Evolutionary conservation across 192 early-diverging fungal genomes (phyloP).

Genomic region (Chytriomyces confervae): DNA sequence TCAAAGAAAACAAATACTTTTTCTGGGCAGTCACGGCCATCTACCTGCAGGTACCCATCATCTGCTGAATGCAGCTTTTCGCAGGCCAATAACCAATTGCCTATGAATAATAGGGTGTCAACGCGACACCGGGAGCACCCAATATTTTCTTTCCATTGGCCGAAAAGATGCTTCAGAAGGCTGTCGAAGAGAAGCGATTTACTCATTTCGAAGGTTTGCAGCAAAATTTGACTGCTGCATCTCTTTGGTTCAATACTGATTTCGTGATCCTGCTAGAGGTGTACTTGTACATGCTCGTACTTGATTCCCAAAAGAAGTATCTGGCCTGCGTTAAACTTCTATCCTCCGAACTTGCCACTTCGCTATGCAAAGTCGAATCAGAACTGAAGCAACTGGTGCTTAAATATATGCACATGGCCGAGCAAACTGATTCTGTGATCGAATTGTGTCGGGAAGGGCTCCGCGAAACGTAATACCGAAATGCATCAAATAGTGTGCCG

Average conservation of each 20-base stretch:
- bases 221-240: no score
- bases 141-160: conserved; percentile 70
- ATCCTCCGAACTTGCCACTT: conserved; percentile 60
- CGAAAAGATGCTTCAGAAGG: conserved; percentile 84
- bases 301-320: conserved; percentile 72
- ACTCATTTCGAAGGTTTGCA: conserved; percentile 67
- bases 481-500: not conserved
- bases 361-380: conserved; percentile 71
- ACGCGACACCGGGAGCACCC: conserved; percentile 38
- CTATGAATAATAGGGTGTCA: conserved; percentile 38
- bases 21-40: conserved; percentile 88
- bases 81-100: not conserved
- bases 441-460: conserved; percentile 18
- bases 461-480: not conserved
- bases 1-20: conserved; percentile 78
- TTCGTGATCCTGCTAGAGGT: conserved; percentile 58
- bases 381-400: conserved; percentile 54
- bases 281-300: conserved; percentile 75
- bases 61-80: not conserved
- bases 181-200: conserved; percentile 68
- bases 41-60: conserved; percentile 69
- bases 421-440: conserved; percentile 31
- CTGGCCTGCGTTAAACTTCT: conserved; percentile 70
- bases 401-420: conserved; percentile 26
- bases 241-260: not conserved